Conservation (phyloP, 805 yeast genomes). For the Sugiyamaella boreocaroliniensis region DNA sequence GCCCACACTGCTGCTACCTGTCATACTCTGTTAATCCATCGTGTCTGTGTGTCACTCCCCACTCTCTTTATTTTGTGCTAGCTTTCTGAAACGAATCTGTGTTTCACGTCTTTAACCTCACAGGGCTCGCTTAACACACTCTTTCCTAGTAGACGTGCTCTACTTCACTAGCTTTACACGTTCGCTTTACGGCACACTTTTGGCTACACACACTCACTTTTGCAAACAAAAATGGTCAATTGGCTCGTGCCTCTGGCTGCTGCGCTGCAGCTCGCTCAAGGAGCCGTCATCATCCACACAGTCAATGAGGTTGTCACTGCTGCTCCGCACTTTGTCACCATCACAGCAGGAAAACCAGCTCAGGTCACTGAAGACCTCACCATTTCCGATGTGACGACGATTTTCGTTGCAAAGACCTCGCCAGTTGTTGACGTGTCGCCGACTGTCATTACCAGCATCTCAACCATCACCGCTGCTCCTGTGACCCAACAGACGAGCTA, state of each 20-base stretch:
- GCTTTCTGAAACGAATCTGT: background rate
- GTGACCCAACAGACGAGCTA: conserved; percentile 28
- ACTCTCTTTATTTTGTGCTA: background rate
- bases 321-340: conserved; percentile 12
- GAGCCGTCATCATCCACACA: conserved; percentile 2
- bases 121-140: background rate
- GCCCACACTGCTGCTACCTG: background rate
- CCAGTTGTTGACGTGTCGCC: conserved; percentile 31
- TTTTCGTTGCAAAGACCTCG: conserved; percentile 27
- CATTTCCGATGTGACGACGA: conserved; percentile 23
- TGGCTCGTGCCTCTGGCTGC: background rate
- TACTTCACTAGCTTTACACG: background rate
- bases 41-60: background rate
- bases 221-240: background rate
- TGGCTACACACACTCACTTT: too few relatives aligned
- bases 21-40: background rate
- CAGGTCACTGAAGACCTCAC: conserved; percentile 19
- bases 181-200: background rate
- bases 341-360: conserved; percentile 13
- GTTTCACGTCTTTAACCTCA: background rate
- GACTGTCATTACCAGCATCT: conserved; percentile 27
- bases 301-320: conserved; percentile 17
- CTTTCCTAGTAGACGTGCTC: too few relatives aligned
- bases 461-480: conserved; percentile 28
- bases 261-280: background rate